A percentile compares a stretch with the other conserved stretches of the same genome.
Evolutionary conservation across 768 basidiomycete genomes (phyloP).

Genomic region (Tulasnella sp.): DNA sequence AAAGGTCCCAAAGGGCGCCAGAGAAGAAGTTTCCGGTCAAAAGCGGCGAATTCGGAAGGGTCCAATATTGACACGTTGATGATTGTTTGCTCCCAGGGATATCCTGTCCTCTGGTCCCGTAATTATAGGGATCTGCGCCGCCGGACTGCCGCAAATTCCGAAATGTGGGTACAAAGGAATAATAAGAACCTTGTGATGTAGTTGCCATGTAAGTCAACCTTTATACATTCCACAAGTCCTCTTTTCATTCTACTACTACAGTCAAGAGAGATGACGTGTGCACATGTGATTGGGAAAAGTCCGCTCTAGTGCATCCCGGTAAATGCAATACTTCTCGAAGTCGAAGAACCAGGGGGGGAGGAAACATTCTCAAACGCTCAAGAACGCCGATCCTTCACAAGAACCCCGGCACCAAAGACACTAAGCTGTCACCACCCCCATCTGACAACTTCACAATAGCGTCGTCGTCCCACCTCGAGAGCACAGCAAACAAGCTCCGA

Average conservation of each 20-base stretch:
- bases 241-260: not conserved
- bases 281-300: not conserved
- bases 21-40: not conserved
- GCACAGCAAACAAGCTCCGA: not conserved
- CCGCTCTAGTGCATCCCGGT: not conserved
- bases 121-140: not conserved
- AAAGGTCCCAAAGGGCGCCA: not conserved
- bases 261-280: not conserved
- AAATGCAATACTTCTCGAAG: not conserved
- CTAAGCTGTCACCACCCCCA: not conserved
- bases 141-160: not conserved
- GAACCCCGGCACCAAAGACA: not conserved
- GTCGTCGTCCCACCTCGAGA: not conserved
- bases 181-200: not conserved
- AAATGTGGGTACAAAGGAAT: not conserved
- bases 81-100: not conserved
- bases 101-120: not conserved
- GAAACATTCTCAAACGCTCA: not conserved
- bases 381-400: constrained; percentile 5
- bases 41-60: not conserved
- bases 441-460: not conserved
- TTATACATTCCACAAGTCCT: not conserved
- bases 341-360: not conserved
- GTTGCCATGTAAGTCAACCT: not conserved
- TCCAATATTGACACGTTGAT: not conserved